Percentiles rank a stretch among this genome's conserved stretches.
These are phyloP conservation scores for Leptomonas pyrrhocoris DNA, from an alignment of 208 protist genomes.

Conservation along the genomic window DNA sequence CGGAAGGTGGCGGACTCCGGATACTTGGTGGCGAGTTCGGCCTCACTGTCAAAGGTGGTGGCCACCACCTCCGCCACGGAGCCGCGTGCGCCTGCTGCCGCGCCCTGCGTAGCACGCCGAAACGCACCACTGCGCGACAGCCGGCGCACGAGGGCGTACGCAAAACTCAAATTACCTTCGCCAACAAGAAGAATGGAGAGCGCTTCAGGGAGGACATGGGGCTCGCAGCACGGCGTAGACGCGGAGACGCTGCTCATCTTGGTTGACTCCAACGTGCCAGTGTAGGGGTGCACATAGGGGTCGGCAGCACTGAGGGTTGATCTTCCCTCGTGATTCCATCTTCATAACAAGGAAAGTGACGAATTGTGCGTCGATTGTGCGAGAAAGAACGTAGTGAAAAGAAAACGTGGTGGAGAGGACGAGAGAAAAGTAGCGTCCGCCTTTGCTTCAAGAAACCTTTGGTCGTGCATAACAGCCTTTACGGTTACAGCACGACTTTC, in stretches of 20 bases:
- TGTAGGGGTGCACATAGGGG: too few relatives aligned
- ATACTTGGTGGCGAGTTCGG: slow-evolving; percentile 43
- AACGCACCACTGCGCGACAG: slow-evolving; percentile 29
- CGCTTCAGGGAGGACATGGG: slow-evolving; percentile 5
- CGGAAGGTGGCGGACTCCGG: slow-evolving; percentile 51
- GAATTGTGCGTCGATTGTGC: too few relatives aligned
- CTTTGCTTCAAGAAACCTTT: too few relatives aligned
- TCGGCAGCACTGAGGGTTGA: too few relatives aligned
- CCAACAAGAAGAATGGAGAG: slow-evolving; percentile 53
- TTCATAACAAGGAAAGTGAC: too few relatives aligned
- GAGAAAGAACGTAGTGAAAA: too few relatives aligned
- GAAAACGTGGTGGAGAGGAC: too few relatives aligned
- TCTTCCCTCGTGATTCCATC: too few relatives aligned
- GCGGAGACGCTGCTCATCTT: background rate
- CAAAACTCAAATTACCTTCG: slow-evolving; percentile 65
- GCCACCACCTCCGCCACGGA: slow-evolving; percentile 25
- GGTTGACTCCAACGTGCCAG: background rate
- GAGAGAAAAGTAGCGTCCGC: too few relatives aligned
- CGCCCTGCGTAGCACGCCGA: slow-evolving; percentile 11
- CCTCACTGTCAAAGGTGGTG: slow-evolving; percentile 50
- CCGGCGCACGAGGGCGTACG: slow-evolving; percentile 54
- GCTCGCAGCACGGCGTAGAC: background rate
- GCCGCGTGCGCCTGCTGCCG: background rate
- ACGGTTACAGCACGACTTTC: too few relatives aligned
- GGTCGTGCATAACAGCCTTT: too few relatives aligned